A percentile compares a stretch with the other conserved stretches of the same genome.
phyloP scores from a whole-genome alignment of 2,329 filamentous ascomycete species.

The Neopestalotiopsis clavispora region DNA sequence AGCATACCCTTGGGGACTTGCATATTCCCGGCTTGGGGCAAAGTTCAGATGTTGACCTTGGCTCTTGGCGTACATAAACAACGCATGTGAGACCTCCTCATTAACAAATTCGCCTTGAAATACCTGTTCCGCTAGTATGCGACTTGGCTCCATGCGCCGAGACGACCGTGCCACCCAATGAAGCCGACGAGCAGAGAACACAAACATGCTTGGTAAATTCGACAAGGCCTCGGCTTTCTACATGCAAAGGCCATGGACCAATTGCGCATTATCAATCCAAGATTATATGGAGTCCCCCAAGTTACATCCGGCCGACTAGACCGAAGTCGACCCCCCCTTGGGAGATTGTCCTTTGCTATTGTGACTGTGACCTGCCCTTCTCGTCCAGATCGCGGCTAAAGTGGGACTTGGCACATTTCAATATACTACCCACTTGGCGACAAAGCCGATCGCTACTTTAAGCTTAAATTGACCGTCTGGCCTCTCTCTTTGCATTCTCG shows the following conservation, averaged over 20 bases:
- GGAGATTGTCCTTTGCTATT: neutral
- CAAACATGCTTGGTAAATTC: too few species aligned
- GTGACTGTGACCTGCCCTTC: constrained; percentile 8
- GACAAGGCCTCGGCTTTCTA: neutral
- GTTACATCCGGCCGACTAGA: neutral
- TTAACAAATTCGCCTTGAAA: too few species aligned
- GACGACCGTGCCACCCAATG: too few species aligned
- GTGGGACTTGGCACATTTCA: neutral
- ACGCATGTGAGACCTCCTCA: too few species aligned
- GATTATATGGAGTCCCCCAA: neutral
- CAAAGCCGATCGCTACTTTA: neutral
- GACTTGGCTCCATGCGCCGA: too few species aligned
- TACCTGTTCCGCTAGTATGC: too few species aligned
- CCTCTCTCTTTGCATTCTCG: neutral
- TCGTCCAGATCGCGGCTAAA: constrained; percentile 12
- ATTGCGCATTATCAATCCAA: neutral
- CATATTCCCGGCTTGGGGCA: too few species aligned
- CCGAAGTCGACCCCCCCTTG: neutral
- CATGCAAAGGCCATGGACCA: neutral
- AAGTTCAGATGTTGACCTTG: too few species aligned
- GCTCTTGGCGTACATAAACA: too few species aligned
- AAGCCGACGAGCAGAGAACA: too few species aligned
- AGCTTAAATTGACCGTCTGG: constrained; percentile 5
- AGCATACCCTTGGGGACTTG: too few species aligned
- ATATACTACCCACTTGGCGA: constrained; percentile 3